Evolutionary conservation across 352 stramenopile species (phyloP).

Genomic region (Phytophthora kernoviae): DNA sequence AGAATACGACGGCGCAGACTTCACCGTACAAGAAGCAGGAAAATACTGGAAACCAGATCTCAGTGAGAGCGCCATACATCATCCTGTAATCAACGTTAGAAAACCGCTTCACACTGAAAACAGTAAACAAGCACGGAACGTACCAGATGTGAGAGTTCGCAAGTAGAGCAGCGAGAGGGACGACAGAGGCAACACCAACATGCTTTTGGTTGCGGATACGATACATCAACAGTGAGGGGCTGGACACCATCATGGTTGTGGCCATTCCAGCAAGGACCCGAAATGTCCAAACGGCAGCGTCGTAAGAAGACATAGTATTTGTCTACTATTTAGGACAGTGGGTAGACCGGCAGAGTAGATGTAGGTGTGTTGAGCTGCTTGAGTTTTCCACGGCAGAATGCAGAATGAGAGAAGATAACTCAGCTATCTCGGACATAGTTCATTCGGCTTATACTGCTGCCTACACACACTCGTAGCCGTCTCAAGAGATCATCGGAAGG

Average conservation of each 20-base stretch:
- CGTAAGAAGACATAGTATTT: conserved; percentile 18
- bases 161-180: conserved; percentile 40
- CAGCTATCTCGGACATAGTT: not conserved
- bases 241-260: conserved; percentile 36
- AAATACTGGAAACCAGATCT: conserved; percentile 46
- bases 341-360: too few species aligned
- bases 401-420: not conserved
- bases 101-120: not conserved
- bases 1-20: conserved; percentile 30
- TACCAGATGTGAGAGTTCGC: conserved; percentile 45
- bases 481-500: not conserved
- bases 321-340: not conserved
- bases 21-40: conserved; percentile 39
- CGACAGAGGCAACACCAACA: conserved; percentile 36
- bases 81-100: conserved; percentile 22
- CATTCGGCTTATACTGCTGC: not conserved
- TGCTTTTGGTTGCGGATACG: conserved; percentile 29
- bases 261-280: conserved; percentile 30
- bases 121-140: not conserved
- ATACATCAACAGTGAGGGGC: conserved; percentile 34
- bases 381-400: not conserved
- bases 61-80: conserved; percentile 42
- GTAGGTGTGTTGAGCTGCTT: too few species aligned
- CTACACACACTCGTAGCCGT: not conserved
- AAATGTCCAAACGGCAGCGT: conserved; percentile 25